Evolutionary conservation across 1,139 yeast genomes (phyloP).

Genomic region (Saccharomyces uvarum): DNA sequence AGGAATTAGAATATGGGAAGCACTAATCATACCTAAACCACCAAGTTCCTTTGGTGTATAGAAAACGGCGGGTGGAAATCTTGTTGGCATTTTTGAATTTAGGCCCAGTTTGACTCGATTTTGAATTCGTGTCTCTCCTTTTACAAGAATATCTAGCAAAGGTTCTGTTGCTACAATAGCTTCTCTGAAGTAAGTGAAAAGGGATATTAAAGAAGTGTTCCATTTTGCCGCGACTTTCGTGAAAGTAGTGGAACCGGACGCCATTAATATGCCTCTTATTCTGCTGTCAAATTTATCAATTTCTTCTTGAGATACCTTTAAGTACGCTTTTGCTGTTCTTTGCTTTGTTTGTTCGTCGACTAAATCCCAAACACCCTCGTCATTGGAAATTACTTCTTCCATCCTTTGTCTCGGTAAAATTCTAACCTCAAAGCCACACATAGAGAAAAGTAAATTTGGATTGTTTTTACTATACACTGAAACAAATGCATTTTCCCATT

Average conservation of each 20-base stretch:
- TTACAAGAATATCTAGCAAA: constrained; percentile 73
- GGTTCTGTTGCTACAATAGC: constrained; percentile 82
- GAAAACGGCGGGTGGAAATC: constrained; percentile 98
- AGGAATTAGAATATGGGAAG: constrained; percentile 90
- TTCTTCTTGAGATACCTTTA: constrained; percentile 76
- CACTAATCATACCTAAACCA: constrained; percentile 95
- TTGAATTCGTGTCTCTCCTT: constrained; percentile 89
- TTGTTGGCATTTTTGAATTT: constrained; percentile 95
- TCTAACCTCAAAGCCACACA: constrained; percentile 94
- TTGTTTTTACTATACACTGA: constrained; percentile 88
- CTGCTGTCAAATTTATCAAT: constrained; percentile 75
- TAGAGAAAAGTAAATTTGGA: constrained; percentile 76
- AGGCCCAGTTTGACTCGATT: constrained; percentile 91
- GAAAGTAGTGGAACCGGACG: constrained; percentile 92
- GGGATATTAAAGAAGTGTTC: constrained; percentile 85
- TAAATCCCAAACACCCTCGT: constrained; percentile 91
- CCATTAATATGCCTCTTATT: constrained; percentile 84
- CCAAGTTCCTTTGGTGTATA: constrained; percentile 96
- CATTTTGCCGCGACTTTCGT: constrained; percentile 92
- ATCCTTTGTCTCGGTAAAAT: constrained; percentile 68
- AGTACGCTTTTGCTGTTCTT: constrained; percentile 80
- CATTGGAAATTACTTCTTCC: constrained; percentile 42
- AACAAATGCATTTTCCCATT: constrained; percentile 77
- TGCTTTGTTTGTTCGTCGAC: constrained; percentile 66
- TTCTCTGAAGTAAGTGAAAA: constrained; percentile 86